Conservation (phyloP, 352 stramenopile species). For the Elongisporangium senticosum region DNA sequence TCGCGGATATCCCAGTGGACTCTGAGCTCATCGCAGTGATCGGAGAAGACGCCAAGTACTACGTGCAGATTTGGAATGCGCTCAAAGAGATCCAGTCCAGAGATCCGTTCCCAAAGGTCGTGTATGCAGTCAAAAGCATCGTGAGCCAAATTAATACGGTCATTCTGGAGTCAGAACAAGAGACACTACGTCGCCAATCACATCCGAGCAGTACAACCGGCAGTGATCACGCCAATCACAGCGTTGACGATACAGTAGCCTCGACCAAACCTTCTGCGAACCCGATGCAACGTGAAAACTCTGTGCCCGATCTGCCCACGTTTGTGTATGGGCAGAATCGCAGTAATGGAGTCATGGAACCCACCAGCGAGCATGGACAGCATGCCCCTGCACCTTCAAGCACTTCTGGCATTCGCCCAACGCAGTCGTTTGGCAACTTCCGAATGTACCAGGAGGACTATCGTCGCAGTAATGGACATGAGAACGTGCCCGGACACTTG, state of each 20-base stretch:
- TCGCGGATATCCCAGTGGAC: slow-evolving; percentile 34
- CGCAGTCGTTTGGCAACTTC: slow-evolving; percentile 76
- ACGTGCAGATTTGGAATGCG: slow-evolving; percentile 80
- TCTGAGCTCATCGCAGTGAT: slow-evolving; percentile 36
- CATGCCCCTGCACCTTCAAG: neutral
- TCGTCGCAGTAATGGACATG: slow-evolving; percentile 1
- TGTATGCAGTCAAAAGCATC: slow-evolving; percentile 52
- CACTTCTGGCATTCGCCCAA: slow-evolving; percentile 28
- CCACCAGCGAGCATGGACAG: neutral
- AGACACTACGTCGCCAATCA: slow-evolving; percentile 20
- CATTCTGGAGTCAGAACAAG: slow-evolving; percentile 50
- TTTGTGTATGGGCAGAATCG: slow-evolving; percentile 11
- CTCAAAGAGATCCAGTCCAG: slow-evolving; percentile 81
- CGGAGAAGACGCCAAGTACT: slow-evolving; percentile 67
- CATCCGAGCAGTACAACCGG: slow-evolving; percentile 7
- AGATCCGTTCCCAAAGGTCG: slow-evolving; percentile 83
- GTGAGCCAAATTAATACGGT: slow-evolving; percentile 59
- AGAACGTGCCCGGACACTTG: neutral
- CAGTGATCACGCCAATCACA: slow-evolving; percentile 1
- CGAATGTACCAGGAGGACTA: slow-evolving; percentile 55
- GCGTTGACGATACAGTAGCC: neutral
- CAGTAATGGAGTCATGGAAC: neutral
- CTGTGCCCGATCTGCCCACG: slow-evolving; percentile 19
- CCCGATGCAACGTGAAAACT: slow-evolving; percentile 34
- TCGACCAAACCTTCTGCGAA: neutral